Conservation (phyloP, 179 eudicot genomes). For the Spergularia azorica region DNA sequence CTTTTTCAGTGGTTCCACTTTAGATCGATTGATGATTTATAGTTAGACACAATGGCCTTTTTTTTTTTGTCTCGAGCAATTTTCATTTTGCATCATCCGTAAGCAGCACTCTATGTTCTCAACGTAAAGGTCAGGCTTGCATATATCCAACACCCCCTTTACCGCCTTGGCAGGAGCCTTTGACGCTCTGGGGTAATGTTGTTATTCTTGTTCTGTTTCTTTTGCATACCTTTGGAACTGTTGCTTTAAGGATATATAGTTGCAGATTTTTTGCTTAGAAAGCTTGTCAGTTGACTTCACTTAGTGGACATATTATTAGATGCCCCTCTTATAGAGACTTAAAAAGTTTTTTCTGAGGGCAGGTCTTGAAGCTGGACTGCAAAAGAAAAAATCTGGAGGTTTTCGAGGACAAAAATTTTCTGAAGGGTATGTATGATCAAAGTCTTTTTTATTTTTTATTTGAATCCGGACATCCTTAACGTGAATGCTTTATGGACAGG, state of each 20-base stretch:
- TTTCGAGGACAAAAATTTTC: conserved; percentile 75
- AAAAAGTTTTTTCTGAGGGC: conserved; percentile 17
- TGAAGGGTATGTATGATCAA: conserved; percentile 62
- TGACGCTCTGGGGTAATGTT: too few relatives aligned
- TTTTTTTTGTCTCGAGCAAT: too few relatives aligned
- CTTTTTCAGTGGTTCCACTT: too few relatives aligned
- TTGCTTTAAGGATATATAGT: not conserved
- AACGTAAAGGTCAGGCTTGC: too few relatives aligned
- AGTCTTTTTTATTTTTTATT: not conserved
- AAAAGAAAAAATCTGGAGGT: conserved; percentile 69
- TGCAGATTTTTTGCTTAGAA: not conserved
- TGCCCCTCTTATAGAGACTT: not conserved
- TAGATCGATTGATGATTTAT: too few relatives aligned
- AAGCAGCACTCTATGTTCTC: too few relatives aligned
- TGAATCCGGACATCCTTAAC: not conserved
- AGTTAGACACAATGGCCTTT: too few relatives aligned
- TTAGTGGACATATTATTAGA: not conserved
- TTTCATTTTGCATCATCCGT: too few relatives aligned
- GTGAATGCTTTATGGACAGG: not conserved
- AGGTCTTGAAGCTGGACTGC: conserved; percentile 60
- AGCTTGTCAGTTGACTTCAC: not conserved
- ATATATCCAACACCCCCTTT: too few relatives aligned
- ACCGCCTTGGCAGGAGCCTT: too few relatives aligned
- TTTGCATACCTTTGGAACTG: not conserved
- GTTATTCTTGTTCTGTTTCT: not conserved